These are phyloP conservation scores for Trichophyton simii DNA, from an alignment of 2,329 filamentous ascomycete genomes.

Conservation along the genomic window DNA sequence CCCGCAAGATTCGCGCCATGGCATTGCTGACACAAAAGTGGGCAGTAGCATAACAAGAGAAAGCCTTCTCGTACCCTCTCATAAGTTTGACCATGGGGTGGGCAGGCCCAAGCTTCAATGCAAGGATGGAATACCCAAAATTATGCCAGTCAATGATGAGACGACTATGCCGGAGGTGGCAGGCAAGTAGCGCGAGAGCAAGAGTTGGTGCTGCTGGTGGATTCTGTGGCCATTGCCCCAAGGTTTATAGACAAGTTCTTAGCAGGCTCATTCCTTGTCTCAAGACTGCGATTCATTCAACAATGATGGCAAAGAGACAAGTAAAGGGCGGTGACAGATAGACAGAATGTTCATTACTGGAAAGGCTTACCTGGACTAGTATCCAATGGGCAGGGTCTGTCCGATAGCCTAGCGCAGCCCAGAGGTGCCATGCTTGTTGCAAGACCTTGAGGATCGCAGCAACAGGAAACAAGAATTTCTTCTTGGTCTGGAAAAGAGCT, in stretches of 20 bases:
- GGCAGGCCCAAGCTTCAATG: constrained; percentile 45
- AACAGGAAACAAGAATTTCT: constrained; percentile 61
- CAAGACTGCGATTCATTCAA: neutral
- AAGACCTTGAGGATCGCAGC: constrained; percentile 73
- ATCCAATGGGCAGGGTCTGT: constrained; percentile 70
- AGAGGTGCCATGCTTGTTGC: constrained; percentile 64
- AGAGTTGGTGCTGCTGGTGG: constrained; percentile 90
- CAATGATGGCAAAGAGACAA: neutral
- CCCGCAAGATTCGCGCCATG: constrained; percentile 63
- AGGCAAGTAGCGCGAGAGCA: constrained; percentile 58
- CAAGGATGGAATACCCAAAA: constrained; percentile 90
- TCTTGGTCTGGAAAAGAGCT: constrained; percentile 51
- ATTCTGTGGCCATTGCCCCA: constrained; percentile 45
- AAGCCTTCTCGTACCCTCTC: constrained; percentile 60
- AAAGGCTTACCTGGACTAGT: constrained; percentile 54
- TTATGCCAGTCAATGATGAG: constrained; percentile 98
- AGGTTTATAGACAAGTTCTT: neutral
- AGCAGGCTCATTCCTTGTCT: neutral
- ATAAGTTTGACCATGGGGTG: constrained; percentile 71
- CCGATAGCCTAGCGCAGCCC: constrained; percentile 58
- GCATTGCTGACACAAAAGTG: constrained; percentile 84
- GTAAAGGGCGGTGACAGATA: neutral
- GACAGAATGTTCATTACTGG: neutral
- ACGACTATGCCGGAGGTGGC: constrained; percentile 63
- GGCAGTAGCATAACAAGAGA: constrained; percentile 55